phyloP scores from a whole-genome alignment of 768 basidiomycete genomes.

The Ephemerocybe angulata region DNA sequence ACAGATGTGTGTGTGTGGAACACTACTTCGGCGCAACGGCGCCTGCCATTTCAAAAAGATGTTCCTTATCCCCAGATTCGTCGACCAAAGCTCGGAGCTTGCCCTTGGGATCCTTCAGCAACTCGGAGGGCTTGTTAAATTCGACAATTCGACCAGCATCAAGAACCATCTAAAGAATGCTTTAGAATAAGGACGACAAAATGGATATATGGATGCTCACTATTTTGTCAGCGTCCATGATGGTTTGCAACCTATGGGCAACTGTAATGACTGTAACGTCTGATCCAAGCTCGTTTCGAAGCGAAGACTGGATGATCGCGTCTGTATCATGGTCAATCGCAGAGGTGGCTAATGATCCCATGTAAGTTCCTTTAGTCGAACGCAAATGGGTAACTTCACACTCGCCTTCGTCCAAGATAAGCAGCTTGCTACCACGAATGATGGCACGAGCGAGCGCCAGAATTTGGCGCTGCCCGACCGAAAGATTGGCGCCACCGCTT shows the following conservation, averaged over 20 bases:
- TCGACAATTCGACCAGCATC: constrained; percentile 34
- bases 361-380: not conserved
- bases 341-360: constrained; percentile 32
- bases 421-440: constrained; percentile 48
- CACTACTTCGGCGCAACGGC: too few species aligned
- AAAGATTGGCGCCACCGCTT: constrained; percentile 63
- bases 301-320: constrained; percentile 62
- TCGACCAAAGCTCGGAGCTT: constrained; percentile 53
- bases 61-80: constrained; percentile 52
- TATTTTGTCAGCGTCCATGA: constrained; percentile 58
- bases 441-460: constrained; percentile 58
- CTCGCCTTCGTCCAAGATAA: constrained; percentile 59
- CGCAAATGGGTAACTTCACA: constrained; percentile 4
- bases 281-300: constrained; percentile 57
- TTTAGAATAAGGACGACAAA: not conserved
- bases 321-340: constrained; percentile 57
- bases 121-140: constrained; percentile 46
- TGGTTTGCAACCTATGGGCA: constrained; percentile 63
- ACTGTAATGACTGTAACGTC: constrained; percentile 60
- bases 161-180: constrained; percentile 14
- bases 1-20: too few species aligned
- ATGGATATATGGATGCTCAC: constrained; percentile 21
- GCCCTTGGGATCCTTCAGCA: constrained; percentile 52
- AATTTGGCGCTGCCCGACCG: constrained; percentile 69
- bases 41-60: constrained; percentile 42